Conservation (phyloP, 129 eudicot species). For the Rutidosis leptorrhynchoides region DNA sequence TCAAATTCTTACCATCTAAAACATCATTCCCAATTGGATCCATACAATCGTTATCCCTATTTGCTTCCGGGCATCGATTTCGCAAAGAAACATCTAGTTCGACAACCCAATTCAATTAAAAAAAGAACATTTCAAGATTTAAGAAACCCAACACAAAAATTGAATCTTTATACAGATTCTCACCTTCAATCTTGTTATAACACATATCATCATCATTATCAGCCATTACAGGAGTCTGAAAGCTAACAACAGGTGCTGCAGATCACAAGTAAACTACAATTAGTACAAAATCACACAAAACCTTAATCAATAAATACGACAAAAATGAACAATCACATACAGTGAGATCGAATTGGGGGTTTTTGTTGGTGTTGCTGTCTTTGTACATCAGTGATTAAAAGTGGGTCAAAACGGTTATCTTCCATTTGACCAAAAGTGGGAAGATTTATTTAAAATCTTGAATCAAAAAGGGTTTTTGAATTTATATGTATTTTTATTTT, state of each 20-base stretch:
- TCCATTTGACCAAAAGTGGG: constrained; percentile 55
- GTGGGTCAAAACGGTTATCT: constrained; percentile 66
- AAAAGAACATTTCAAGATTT: constrained; percentile 1
- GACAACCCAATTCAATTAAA: background rate
- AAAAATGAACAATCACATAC: constrained; percentile 26
- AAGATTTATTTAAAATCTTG: constrained; percentile 36
- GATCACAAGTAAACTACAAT: constrained; percentile 7
- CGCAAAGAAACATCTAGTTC: constrained; percentile 23
- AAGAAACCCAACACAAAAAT: constrained; percentile 9
- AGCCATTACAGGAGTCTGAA: constrained; percentile 36
- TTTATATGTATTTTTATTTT: no score
- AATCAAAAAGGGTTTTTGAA: constrained; percentile 28
- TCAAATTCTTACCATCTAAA: constrained; percentile 36
- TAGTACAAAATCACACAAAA: constrained; percentile 11
- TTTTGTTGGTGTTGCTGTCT: constrained; percentile 38
- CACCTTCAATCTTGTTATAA: constrained; percentile 46
- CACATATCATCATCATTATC: constrained; percentile 32
- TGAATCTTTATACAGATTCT: constrained; percentile 11
- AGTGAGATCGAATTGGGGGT: constrained; percentile 16
- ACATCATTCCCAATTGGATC: constrained; percentile 40
- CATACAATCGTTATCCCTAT: constrained; percentile 28
- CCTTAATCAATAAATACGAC: background rate
- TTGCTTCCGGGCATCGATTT: constrained; percentile 16
- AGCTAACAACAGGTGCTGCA: constrained; percentile 42
- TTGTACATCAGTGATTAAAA: constrained; percentile 73